A percentile compares a stretch with the other conserved stretches of the same genome.
Conservation (phyloP, 1,284 basidiomycete genomes). For the Rhodotorula glutinis region DNA sequence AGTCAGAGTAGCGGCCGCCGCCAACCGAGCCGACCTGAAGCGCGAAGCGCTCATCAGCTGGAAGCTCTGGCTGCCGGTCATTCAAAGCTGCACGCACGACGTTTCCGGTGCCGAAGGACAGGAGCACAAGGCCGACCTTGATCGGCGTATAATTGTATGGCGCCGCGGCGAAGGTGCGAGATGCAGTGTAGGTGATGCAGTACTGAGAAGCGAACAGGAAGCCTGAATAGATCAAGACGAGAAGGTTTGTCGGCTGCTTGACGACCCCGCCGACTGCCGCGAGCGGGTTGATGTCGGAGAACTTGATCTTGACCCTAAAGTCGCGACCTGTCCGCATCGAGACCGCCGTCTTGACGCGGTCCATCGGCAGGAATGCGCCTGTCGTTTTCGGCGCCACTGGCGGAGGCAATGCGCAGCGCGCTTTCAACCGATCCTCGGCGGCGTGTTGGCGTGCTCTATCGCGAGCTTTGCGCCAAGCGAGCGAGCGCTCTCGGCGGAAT, state of each 20-base stretch:
- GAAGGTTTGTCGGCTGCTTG: slow-evolving; percentile 62
- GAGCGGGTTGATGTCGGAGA: slow-evolving; percentile 63
- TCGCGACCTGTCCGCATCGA: slow-evolving; percentile 25
- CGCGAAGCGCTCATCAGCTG: neutral
- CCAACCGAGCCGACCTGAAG: slow-evolving; percentile 59
- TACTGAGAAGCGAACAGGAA: slow-evolving; percentile 67
- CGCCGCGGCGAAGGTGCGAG: slow-evolving; percentile 54
- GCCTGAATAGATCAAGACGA: slow-evolving; percentile 66
- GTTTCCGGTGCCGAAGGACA: slow-evolving; percentile 68
- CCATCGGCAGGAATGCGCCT: slow-evolving; percentile 12
- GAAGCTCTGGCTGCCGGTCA: neutral
- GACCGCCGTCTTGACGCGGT: slow-evolving; percentile 29
- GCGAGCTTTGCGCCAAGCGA: slow-evolving; percentile 53
- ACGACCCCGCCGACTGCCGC: slow-evolving; percentile 47
- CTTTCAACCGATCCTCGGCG: slow-evolving; percentile 28
- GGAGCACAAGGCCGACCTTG: slow-evolving; percentile 68
- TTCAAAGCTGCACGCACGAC: slow-evolving; percentile 13
- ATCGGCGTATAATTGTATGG: slow-evolving; percentile 68
- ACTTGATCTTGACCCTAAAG: slow-evolving; percentile 57
- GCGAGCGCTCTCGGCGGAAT: slow-evolving; percentile 72
- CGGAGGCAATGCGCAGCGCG: slow-evolving; percentile 22
- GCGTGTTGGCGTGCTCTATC: slow-evolving; percentile 35
- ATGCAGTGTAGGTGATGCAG: slow-evolving; percentile 64
- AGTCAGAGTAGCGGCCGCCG: slow-evolving; percentile 75
- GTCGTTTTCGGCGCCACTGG: neutral